Evolutionary conservation across 805 yeast genomes (phyloP).

Genomic region (Pichia californica): DNA sequence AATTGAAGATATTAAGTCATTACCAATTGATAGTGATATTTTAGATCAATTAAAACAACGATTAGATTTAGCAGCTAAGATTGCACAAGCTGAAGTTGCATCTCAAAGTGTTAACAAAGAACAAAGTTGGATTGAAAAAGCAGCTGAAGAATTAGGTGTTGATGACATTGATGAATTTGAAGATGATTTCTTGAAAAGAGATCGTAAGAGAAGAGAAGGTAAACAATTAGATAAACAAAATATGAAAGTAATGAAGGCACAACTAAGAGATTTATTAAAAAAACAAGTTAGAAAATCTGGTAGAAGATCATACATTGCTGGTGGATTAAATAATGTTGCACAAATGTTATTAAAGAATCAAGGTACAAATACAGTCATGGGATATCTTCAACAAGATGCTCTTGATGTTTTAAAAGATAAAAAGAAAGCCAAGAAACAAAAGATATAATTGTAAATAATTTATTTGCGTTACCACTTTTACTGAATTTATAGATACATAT

Average conservation of each 20-base stretch:
- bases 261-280: conserved; percentile 46
- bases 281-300: conserved; percentile 54
- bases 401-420: conserved; percentile 46
- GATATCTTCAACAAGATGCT: conserved; percentile 64
- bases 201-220: conserved; percentile 48
- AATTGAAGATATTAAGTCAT: conserved; percentile 49
- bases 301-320: conserved; percentile 70
- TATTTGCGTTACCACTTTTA: too few relatives aligned
- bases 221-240: conserved; percentile 50
- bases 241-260: conserved; percentile 37
- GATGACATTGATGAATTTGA: conserved; percentile 64
- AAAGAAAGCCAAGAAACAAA: conserved; percentile 13
- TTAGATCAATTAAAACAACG: conserved; percentile 66
- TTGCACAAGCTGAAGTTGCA: conserved; percentile 68
- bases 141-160: conserved; percentile 89
- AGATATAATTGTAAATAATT: too few relatives aligned
- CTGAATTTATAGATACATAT: too few relatives aligned
- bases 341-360: conserved; percentile 60
- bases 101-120: conserved; percentile 53
- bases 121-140: conserved; percentile 75
- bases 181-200: conserved; percentile 59
- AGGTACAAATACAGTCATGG: conserved; percentile 62
- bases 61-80: conserved; percentile 57
- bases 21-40: conserved; percentile 74
- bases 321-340: conserved; percentile 73